Evolutionary conservation across 257 asterid genomes (phyloP), one percentile per base, ranked within the genome.

Genomic region (Perilla frutescens): DNA sequence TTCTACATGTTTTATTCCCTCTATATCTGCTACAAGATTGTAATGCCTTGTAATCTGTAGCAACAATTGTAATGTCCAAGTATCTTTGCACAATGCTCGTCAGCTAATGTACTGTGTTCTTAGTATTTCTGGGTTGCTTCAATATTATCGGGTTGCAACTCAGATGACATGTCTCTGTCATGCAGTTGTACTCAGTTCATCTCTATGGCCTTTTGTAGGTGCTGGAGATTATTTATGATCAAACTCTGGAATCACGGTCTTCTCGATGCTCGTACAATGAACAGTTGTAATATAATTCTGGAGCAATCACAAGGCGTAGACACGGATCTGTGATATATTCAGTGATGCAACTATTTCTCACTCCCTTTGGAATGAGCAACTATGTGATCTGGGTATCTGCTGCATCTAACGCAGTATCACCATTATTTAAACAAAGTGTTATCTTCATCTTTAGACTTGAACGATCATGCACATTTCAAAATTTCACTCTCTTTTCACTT

Each of bases 201-300:
- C 56, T 63, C 14, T 45, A 8, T 41, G 77, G 73, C 39, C 66
- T 26, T 65, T 72, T 20, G 75, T 84, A 95, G 99, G 96, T 90
- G 98, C 72, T 95, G 99, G 99, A 90, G 92, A 83, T 80, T 95
- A 51, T 89, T 90, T 55, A 90, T 95, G 99, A 74, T 85, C 50
- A 95, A 95, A 76, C 84, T 95, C 8, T 95, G 99, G 98, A 95
- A 89, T 66, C 96, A 95, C 51, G 99, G 99, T 14, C 91, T 95
- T 14, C 89, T 95, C 45, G 99, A 90, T 76, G 88, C 93, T 1
- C 96, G 96, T 15, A 57, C 89, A 0, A 84, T 95, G 92, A 90
- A 92, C 86, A 88, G 45, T 32, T 95, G 99, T 76, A 90, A 84
- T 60, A 51, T 82, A 26, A 80, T 85, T 66, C 77, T 93, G 8